Percentiles rank a stretch among this genome's conserved stretches.
These are phyloP conservation scores for Geotrichum cucujoidarum DNA, from an alignment of 1,139 yeast species.

Conservation along the genomic window DNA sequence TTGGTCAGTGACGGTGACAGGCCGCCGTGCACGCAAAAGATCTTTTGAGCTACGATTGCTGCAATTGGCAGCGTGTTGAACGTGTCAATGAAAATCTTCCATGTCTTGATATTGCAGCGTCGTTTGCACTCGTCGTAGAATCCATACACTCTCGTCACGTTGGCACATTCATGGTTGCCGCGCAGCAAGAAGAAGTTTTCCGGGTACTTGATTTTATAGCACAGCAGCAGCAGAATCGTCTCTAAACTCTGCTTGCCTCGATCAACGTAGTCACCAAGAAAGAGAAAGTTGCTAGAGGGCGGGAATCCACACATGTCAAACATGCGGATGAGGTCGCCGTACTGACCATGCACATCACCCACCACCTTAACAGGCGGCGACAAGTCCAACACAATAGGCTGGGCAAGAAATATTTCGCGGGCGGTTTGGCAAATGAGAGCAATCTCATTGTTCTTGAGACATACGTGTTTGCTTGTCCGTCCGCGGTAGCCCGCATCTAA, in stretches of 20 bases:
- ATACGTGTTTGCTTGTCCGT: constrained; percentile 81
- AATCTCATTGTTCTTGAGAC: constrained; percentile 83
- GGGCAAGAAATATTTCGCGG: constrained; percentile 79
- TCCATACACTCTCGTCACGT: constrained; percentile 93
- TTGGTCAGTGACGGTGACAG: constrained; percentile 93
- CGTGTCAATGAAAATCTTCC: constrained; percentile 98
- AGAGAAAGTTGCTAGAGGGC: constrained; percentile 94
- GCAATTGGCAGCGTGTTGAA: constrained; percentile 98
- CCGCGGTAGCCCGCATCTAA: constrained; percentile 96
- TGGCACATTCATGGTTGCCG: constrained; percentile 97
- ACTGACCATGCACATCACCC: constrained; percentile 98
- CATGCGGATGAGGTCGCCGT: constrained; percentile 87
- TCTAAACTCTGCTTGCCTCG: constrained; percentile 96
- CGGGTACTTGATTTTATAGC: constrained; percentile 95
- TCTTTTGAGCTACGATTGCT: constrained; percentile 94
- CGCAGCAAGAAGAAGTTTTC: constrained; percentile 88
- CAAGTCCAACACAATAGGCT: constrained; percentile 82
- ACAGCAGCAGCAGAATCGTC: constrained; percentile 85
- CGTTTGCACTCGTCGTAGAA: constrained; percentile 96
- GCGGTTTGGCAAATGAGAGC: constrained; percentile 81
- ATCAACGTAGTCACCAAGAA: constrained; percentile 95
- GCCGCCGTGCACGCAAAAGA: constrained; percentile 98
- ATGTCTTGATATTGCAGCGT: constrained; percentile 91
- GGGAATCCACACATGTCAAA: constrained; percentile 98
- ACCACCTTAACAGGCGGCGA: constrained; percentile 96